These are phyloP conservation scores for Fusarium subglutinans DNA, from an alignment of 2,329 filamentous ascomycete genomes.

Conservation along the genomic window DNA sequence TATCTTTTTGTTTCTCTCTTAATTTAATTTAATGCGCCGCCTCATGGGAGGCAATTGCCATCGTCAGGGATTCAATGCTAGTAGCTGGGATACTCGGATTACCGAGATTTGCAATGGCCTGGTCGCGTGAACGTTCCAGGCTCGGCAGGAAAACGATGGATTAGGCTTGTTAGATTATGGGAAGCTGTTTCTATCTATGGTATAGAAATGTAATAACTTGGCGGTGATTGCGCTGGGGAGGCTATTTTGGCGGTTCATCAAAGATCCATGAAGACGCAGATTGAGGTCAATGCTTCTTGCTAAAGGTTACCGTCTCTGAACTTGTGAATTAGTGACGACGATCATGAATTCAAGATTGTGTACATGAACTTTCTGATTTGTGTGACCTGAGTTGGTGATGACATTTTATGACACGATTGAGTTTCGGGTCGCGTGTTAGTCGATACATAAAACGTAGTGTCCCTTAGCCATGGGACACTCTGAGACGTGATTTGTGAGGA, in stretches of 20 bases:
- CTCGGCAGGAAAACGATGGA: not conserved
- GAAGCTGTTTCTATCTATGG: slow-evolving; percentile 37
- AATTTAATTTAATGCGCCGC: not conserved
- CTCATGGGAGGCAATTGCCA: slow-evolving; percentile 3
- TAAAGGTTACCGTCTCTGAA: not conserved
- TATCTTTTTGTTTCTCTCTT: not conserved
- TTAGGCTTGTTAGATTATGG: not conserved
- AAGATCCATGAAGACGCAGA: not conserved
- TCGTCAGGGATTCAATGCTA: slow-evolving; percentile 3
- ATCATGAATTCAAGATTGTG: not conserved
- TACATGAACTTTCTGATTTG: not conserved
- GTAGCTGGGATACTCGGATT: slow-evolving; percentile 26
- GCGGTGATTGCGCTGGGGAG: slow-evolving; percentile 19
- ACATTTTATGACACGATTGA: slow-evolving; percentile 13
- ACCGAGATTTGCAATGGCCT: slow-evolving; percentile 38
- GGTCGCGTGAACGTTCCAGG: slow-evolving; percentile 5
- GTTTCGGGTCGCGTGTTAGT: slow-evolving; percentile 21
- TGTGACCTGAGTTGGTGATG: slow-evolving; percentile 4
- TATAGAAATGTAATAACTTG: not conserved
- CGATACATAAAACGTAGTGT: slow-evolving; percentile 9
- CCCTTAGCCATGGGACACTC: slow-evolving; percentile 16
- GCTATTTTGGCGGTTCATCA: slow-evolving; percentile 3
- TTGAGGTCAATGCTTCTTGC: slow-evolving; percentile 21
- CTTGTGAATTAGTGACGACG: slow-evolving; percentile 4
- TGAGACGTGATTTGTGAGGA: slow-evolving; percentile 37